Percentiles rank a stretch among this genome's conserved stretches.
These are phyloP conservation scores for Apiospora aurea DNA, from an alignment of 2,329 filamentous ascomycete species.

Conservation along the genomic window DNA sequence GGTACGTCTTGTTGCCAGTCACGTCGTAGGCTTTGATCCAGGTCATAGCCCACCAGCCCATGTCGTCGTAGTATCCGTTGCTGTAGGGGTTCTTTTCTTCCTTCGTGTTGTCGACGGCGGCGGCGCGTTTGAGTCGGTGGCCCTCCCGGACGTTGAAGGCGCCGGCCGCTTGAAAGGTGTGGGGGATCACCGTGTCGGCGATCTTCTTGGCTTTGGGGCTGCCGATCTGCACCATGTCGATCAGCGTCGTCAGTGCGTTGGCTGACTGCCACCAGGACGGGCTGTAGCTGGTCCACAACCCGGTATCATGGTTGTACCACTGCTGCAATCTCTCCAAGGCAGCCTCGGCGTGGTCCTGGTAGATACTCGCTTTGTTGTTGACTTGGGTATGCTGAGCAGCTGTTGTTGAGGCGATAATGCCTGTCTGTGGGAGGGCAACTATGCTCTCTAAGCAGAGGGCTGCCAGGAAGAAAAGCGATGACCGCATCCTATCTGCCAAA, in stretches of 20 bases:
- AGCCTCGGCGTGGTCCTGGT: conserved; percentile 32
- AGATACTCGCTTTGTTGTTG: neutral
- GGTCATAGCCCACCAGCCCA: conserved; percentile 68
- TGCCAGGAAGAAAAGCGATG: neutral
- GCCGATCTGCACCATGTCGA: conserved; percentile 44
- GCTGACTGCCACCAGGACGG: conserved; percentile 66
- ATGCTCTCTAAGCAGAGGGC: neutral
- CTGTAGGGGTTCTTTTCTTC: conserved; percentile 48
- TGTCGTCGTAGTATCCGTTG: conserved; percentile 66
- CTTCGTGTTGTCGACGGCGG: conserved; percentile 27
- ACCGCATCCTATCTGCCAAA: neutral
- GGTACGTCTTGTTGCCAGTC: conserved; percentile 49
- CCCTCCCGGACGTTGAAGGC: neutral
- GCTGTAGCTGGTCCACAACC: conserved; percentile 61
- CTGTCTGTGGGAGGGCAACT: neutral
- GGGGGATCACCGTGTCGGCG: conserved; percentile 38
- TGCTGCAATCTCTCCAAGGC: conserved; percentile 48
- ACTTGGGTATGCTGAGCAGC: neutral
- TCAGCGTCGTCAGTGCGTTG: conserved; percentile 62
- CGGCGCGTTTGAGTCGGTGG: conserved; percentile 41
- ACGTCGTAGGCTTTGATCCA: conserved; percentile 60
- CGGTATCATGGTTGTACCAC: conserved; percentile 61
- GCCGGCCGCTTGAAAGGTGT: conserved; percentile 32
- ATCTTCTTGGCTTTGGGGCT: conserved; percentile 33
- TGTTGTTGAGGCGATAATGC: neutral